Conservation (phyloP, 768 basidiomycete genomes). For the Cubamyces sp. region DNA sequence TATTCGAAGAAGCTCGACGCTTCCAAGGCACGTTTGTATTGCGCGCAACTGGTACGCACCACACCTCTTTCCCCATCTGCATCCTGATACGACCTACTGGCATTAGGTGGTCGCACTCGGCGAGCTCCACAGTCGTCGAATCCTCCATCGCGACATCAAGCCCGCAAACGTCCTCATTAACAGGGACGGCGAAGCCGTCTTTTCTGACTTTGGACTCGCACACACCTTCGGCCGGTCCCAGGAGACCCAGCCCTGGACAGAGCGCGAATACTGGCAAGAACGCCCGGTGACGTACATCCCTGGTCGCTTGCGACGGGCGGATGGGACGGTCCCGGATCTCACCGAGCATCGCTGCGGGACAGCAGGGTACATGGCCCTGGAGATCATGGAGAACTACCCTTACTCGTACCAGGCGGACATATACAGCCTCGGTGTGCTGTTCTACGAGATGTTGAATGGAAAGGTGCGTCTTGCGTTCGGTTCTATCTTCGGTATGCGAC, state of each 20-base stretch:
- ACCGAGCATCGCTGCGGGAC: slow-evolving; percentile 38
- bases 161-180: slow-evolving; percentile 32
- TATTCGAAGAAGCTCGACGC: background rate
- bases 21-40: slow-evolving; percentile 6
- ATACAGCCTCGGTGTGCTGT: slow-evolving; percentile 48
- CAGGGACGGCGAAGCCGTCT: slow-evolving; percentile 19
- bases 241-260: slow-evolving; percentile 7
- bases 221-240: slow-evolving; percentile 28
- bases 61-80: too few relatives aligned
- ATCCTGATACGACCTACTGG: too few relatives aligned
- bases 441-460: slow-evolving; percentile 28
- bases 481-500: background rate
- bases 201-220: slow-evolving; percentile 33
- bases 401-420: slow-evolving; percentile 49
- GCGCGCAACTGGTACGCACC: slow-evolving; percentile 24
- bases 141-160: slow-evolving; percentile 37
- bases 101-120: slow-evolving; percentile 23
- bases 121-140: slow-evolving; percentile 25
- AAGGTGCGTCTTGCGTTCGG: slow-evolving; percentile 2
- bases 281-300: slow-evolving; percentile 20
- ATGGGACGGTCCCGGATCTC: background rate
- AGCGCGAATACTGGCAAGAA: slow-evolving; percentile 6
- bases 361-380: slow-evolving; percentile 51
- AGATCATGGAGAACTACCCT: slow-evolving; percentile 38
- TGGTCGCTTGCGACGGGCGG: background rate